A percentile compares a stretch with the other conserved stretches of the same genome.
Conservation (phyloP, 2,329 filamentous ascomycete species). For the Aspergillus versicolor region DNA sequence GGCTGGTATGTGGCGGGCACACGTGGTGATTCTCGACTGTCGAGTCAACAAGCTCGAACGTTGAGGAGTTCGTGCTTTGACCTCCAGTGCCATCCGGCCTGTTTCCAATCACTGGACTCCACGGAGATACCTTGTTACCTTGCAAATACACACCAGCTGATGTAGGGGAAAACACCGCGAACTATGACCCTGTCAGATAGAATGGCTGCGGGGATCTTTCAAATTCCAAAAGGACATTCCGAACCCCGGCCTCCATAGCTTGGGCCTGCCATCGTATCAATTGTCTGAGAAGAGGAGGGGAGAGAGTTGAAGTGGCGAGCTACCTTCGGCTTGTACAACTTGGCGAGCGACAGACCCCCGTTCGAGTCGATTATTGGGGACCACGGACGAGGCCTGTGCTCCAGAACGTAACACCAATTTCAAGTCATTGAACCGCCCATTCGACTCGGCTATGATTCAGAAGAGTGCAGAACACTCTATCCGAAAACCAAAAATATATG, state of each 20-base stretch:
- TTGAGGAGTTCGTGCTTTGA: background rate
- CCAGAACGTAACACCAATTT: background rate
- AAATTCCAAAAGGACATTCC: background rate
- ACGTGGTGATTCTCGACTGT: background rate
- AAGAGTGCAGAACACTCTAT: background rate
- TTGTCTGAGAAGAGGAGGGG: no score
- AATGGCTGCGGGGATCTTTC: background rate
- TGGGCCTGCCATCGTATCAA: background rate
- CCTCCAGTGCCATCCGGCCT: background rate
- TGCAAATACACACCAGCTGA: no score
- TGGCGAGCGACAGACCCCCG: background rate
- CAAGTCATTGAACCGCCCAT: background rate
- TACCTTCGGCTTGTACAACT: background rate
- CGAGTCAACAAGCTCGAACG: background rate
- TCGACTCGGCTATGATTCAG: background rate
- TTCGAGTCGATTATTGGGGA: background rate
- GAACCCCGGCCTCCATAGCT: background rate
- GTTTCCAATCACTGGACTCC: no score
- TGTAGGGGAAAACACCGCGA: background rate
- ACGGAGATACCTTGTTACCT: no score
- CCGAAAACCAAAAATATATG: no score
- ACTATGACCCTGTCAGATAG: background rate
- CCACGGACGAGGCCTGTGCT: background rate
- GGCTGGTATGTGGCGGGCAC: background rate
- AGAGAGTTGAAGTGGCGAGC: background rate